Evolutionary conservation across 2,329 filamentous ascomycete genomes (phyloP).

Genomic region (Apiospora marii): DNA sequence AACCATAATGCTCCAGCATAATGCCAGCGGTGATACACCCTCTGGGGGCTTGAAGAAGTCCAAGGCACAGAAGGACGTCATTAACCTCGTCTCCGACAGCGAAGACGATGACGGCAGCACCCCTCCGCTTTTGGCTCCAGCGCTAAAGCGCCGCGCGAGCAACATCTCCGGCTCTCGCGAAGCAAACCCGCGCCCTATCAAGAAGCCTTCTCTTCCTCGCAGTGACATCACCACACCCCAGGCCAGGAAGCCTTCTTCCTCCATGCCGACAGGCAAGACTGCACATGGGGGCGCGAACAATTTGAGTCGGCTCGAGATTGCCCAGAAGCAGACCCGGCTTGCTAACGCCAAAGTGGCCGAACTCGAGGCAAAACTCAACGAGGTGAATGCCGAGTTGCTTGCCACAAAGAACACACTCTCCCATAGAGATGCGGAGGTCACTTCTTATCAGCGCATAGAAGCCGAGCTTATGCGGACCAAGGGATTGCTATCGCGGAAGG

Average conservation of each 20-base stretch:
- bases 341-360: background rate
- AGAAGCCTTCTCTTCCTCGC: background rate
- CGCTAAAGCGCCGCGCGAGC: background rate
- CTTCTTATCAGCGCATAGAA: background rate
- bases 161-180: background rate
- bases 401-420: slow-evolving; percentile 6
- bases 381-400: background rate
- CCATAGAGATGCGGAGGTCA: background rate
- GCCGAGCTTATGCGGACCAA: background rate
- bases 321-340: slow-evolving; percentile 15
- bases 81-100: slow-evolving; percentile 4
- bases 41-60: background rate
- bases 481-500: background rate
- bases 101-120: background rate
- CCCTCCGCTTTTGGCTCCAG: background rate
- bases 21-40: background rate
- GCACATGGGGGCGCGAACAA: background rate
- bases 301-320: background rate
- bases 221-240: no score
- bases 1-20: background rate
- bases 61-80: background rate
- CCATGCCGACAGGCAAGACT: background rate
- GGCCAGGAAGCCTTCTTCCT: background rate
- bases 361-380: background rate
- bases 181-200: background rate